Evolutionary conservation across 352 stramenopile genomes (phyloP).

Genomic region (Halophytophthora polymorphica): DNA sequence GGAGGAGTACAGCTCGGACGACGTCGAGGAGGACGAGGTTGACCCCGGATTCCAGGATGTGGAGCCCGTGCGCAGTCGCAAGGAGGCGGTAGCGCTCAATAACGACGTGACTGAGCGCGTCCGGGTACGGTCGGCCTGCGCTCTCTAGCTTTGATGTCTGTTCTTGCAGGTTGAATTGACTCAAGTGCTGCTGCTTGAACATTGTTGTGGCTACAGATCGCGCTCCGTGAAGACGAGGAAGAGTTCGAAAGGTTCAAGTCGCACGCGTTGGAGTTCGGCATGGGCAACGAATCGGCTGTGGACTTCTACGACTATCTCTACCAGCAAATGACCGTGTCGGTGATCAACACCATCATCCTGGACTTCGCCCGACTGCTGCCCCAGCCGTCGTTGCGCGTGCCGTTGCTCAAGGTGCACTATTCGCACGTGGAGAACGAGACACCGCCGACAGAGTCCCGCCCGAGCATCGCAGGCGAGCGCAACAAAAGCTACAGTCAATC

Average conservation of each 20-base stretch:
- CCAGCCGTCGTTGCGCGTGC: constrained; percentile 54
- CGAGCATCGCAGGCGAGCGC: constrained; percentile 30
- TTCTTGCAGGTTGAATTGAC: not conserved
- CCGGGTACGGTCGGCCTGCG: no score
- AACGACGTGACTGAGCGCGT: constrained; percentile 75
- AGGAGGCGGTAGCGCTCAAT: constrained; percentile 70
- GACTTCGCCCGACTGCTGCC: constrained; percentile 79
- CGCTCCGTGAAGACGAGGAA: constrained; percentile 45
- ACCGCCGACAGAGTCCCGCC: constrained; percentile 17
- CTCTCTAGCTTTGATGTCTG: no score
- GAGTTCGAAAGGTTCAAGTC: constrained; percentile 81
- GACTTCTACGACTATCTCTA: constrained; percentile 71
- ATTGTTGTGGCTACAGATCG: constrained; percentile 10
- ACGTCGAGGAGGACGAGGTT: constrained; percentile 46
- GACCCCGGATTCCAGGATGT: constrained; percentile 64
- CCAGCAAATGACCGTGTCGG: constrained; percentile 42
- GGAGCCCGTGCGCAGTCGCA: constrained; percentile 68
- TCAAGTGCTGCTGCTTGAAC: not conserved
- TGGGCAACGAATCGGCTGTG: constrained; percentile 53
- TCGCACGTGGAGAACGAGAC: constrained; percentile 32
- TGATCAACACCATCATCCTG: constrained; percentile 68
- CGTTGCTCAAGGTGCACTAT: constrained; percentile 69
- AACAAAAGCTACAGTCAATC: constrained; percentile 72
- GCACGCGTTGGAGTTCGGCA: constrained; percentile 73
- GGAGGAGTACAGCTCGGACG: constrained; percentile 57